Evolutionary conservation across 1,139 yeast genomes (phyloP), one percentile per base, ranked within the genome.

Genomic region (Geotrichum reessii): DNA sequence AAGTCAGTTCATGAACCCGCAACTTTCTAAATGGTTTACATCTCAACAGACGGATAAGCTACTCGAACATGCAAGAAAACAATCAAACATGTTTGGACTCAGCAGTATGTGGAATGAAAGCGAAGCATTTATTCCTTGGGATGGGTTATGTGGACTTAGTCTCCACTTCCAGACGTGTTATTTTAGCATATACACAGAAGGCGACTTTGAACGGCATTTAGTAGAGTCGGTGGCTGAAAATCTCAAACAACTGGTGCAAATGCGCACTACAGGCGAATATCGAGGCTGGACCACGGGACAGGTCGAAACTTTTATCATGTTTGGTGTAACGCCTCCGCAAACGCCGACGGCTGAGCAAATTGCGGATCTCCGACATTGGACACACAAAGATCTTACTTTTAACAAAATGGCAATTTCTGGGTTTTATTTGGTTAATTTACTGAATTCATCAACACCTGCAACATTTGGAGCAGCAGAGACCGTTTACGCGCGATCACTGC

Each of bases 41-140:
- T 12, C 25, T 8, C 52, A 17, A 14, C 12, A 19, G n/a, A 4
- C 9, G 47, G 19, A 17, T 17, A 25, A 42, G 37, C 25, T 14
- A 28, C 6, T 24, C 21, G 40, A 17, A 19, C 17, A 33, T 21
- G 42, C 42, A 55, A 31, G 50, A 25, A n/a, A 42, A 22, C 25
- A 25, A 19, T 28, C 54, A n/a, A 47, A n/a, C 14, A 3, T n/a
- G 11, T 50, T 17, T n/a, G 52, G 52, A 4, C 44, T 50, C n/a
- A 50, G 44, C 17, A 31, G 44, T 19, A 14, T 42, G 21, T 37
- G 53, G 55, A 47, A 52, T 37, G 56, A 53, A n/a, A 46, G 33
- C 17, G 56, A 49, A 3, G 28, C 47, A 7, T 47, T 55, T 21
- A 21, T 53, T 12, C 61, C 58, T n/a, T 58, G 61, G 61, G 52